Evolutionary conservation across 192 early-diverging fungal genomes (phyloP), one percentile per base, ranked within the genome.

Genomic region (Entomortierella beljakovae): DNA sequence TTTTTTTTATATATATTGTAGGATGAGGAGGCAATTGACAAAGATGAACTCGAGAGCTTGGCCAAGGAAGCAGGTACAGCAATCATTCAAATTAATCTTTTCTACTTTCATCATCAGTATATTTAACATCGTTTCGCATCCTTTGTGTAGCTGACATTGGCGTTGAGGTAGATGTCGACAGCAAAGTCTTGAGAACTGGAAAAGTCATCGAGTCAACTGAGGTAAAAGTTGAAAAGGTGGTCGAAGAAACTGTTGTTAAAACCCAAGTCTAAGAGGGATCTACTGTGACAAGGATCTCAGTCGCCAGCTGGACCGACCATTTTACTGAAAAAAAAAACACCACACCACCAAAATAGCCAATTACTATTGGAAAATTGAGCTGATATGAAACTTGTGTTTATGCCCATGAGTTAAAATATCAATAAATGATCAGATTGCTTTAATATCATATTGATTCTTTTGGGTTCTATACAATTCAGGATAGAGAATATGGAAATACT

Each of bases 121-220:
- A n/a, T n/a, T n/a, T n/a, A n/a, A n/a, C n/a, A n/a, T n/a, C n/a
- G n/a, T n/a, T n/a, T n/a, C n/a, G n/a, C n/a, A n/a, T n/a, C n/a
- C n/a, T n/a, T n/a, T n/a, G n/a, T n/a, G 23, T 53, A 68, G 73
- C 52, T 18, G 59, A 43, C 5, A 51, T 57, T 33, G 65, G 52
- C 20, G 74, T 38, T 33, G 61, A 40, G 10, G 22, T 69, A 58
- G 53, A 76, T 33, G 46, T 49, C 18, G 65, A 77, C 26, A 62
- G 33, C 54, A 77, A 77, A 54, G 66, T 77, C 54, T 34, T 77
- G 50, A 43, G 74, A 26, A 77, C 74, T 25, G 74, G 74, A 48
- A 77, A 69, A 60, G 65, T 61, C 31, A 55, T 76, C 22, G 59
- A 75, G 50, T 25, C 31, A 8, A 16, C 38, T 9, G 46, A 40